Evolutionary conservation across 441 rosid genomes (phyloP).

Genomic region (Bruguiera hainesii): DNA sequence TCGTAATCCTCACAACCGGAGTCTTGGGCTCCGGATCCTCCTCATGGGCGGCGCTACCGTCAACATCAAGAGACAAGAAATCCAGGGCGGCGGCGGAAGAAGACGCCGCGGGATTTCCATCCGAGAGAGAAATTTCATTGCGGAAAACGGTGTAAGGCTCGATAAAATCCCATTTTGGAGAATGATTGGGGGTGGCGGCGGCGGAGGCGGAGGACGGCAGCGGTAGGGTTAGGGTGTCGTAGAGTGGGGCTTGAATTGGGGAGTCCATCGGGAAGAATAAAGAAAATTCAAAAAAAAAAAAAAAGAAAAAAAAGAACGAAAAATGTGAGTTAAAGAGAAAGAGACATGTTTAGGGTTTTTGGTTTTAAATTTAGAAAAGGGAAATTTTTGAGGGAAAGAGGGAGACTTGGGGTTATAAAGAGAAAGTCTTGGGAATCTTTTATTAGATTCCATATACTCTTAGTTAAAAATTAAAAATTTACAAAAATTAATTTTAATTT

Average conservation of each 20-base stretch:
- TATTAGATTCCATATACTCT: no score
- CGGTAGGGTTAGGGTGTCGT: no score
- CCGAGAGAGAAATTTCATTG: constrained; percentile 59
- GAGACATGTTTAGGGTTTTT: background rate
- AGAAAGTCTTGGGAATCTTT: no score
- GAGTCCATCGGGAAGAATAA: constrained; percentile 39
- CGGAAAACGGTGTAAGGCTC: constrained; percentile 59
- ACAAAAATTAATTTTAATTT: no score
- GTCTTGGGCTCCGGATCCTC: constrained; percentile 18
- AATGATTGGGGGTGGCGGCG: constrained; percentile 12
- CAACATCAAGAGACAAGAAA: constrained; percentile 68
- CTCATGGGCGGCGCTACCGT: constrained; percentile 15
- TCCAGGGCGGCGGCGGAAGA: constrained; percentile 42
- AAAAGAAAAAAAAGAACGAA: no score
- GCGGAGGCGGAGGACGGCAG: no score
- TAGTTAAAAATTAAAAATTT: no score
- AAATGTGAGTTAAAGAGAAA: background rate
- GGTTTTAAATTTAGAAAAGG: no score
- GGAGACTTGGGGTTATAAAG: no score
- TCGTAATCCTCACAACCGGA: constrained; percentile 16
- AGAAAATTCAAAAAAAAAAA: background rate
- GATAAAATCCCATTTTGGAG: constrained; percentile 25
- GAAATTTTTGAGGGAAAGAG: no score
- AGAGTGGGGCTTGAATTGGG: constrained; percentile 15
- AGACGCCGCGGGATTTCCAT: constrained; percentile 20